Conservation (phyloP, 176 grass and related monocot genomes). For the Saccharum spontaneum region DNA sequence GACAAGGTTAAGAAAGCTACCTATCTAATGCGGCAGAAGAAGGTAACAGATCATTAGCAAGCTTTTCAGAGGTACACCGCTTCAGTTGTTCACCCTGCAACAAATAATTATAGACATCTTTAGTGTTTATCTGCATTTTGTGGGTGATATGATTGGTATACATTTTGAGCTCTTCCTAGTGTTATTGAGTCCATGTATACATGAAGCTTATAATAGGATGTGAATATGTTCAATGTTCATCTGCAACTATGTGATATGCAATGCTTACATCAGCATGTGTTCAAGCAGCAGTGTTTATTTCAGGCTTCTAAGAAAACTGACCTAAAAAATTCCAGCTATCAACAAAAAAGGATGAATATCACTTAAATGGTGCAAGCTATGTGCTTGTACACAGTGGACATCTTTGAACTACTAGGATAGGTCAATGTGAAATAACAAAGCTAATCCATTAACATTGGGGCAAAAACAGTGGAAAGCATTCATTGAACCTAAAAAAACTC, state of each 20-base stretch:
- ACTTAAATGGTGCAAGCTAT: neutral
- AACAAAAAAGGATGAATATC: neutral
- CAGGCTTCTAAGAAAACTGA: neutral
- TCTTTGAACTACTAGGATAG: neutral
- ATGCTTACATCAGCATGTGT: neutral
- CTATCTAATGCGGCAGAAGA: conserved; percentile 46
- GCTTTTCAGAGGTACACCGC: conserved; percentile 41
- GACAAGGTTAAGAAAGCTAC: conserved; percentile 22
- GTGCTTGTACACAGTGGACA: neutral
- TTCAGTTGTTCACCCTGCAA: conserved; percentile 86
- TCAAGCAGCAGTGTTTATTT: neutral
- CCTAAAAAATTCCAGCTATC: neutral
- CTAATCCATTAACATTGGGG: neutral
- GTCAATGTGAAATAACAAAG: neutral
- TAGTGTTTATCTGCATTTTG: neutral
- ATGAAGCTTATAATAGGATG: neutral
- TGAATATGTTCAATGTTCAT: neutral
- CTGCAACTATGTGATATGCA: neutral
- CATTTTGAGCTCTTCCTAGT: neutral
- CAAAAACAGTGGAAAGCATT: too few relatives aligned
- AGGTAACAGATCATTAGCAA: conserved; percentile 30
- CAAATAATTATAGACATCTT: conserved; percentile 6
- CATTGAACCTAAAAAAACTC: neutral
- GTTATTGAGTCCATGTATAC: neutral
- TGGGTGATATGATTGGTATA: neutral